Conservation (phyloP, 1,284 basidiomycete species). For the Sporisorium iseilematis-ciliati region DNA sequence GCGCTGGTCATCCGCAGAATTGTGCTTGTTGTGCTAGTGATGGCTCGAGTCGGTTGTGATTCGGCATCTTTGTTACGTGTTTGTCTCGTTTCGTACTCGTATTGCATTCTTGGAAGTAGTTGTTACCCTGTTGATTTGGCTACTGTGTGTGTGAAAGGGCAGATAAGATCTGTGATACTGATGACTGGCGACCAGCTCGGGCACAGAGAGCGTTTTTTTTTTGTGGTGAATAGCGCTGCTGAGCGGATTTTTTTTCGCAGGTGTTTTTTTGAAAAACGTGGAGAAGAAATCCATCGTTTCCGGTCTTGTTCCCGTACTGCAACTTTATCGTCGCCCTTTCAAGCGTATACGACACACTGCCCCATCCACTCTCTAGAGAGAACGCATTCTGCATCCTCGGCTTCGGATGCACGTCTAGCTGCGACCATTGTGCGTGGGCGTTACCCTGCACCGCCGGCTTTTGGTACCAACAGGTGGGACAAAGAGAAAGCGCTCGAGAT, state of each 20-base stretch:
- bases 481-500: not conserved
- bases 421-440: not conserved
- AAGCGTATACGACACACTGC: not conserved
- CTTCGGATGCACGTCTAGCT: not conserved
- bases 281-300: constrained; percentile 11
- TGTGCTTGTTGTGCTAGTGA: constrained; percentile 42
- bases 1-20: constrained; percentile 25
- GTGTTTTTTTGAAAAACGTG: constrained; percentile 6
- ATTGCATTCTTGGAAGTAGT: not conserved
- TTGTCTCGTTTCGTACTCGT: constrained; percentile 1
- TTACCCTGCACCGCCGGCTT: not conserved
- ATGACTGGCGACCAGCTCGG: constrained; percentile 11
- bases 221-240: not conserved
- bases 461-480: too few relatives aligned
- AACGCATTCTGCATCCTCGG: not conserved
- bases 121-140: not conserved
- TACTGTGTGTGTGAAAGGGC: not conserved
- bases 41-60: constrained; percentile 27
- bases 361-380: not conserved
- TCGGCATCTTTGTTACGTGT: constrained; percentile 1
- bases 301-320: constrained; percentile 40
- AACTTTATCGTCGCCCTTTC: constrained; percentile 18
- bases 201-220: not conserved
- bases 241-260: not conserved
- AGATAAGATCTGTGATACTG: not conserved